These are phyloP conservation scores for Scheffersomyces titani DNA, from an alignment of 1,139 yeast genomes.

Conservation along the genomic window DNA sequence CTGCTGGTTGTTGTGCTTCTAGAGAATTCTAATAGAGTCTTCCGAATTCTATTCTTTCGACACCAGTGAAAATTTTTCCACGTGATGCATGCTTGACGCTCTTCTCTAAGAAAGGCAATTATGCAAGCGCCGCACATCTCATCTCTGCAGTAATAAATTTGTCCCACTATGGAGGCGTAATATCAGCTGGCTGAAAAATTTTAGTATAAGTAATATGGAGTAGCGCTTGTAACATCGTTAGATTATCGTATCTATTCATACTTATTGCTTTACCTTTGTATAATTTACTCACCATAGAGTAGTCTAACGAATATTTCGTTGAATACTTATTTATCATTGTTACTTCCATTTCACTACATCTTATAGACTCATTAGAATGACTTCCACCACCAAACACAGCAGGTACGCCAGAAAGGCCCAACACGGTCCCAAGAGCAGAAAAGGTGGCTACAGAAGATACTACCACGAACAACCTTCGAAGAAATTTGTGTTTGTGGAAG, in stretches of 20 bases:
- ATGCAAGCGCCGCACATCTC: not conserved
- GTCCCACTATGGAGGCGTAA: not conserved
- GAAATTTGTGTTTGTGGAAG: conserved; percentile 41
- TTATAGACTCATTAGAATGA: conserved; percentile 4
- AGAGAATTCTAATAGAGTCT: not conserved
- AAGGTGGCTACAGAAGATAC: conserved; percentile 28
- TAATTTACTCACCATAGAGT: not conserved
- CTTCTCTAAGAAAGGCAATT: not conserved
- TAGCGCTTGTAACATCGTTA: not conserved
- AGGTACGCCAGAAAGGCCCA: conserved; percentile 10
- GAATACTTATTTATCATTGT: not conserved
- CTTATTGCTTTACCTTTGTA: not conserved
- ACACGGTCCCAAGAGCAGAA: conserved; percentile 19
- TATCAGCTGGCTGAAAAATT: conserved; percentile 5
- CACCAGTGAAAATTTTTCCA: not conserved
- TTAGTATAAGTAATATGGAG: conserved; percentile 7
- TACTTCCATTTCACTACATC: not conserved
- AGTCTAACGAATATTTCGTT: not conserved
- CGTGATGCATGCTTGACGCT: not conserved
- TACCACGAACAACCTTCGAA: conserved; percentile 36
- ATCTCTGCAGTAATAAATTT: not conserved
- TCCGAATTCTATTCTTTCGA: not conserved
- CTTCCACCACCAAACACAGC: conserved; percentile 11
- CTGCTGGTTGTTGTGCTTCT: not conserved
- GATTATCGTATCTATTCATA: not conserved